Percentiles rank a stretch among this genome's conserved stretches.
phyloP scores from a whole-genome alignment of 2,329 filamentous ascomycete genomes.

The Zymoseptoria ardabiliae region DNA sequence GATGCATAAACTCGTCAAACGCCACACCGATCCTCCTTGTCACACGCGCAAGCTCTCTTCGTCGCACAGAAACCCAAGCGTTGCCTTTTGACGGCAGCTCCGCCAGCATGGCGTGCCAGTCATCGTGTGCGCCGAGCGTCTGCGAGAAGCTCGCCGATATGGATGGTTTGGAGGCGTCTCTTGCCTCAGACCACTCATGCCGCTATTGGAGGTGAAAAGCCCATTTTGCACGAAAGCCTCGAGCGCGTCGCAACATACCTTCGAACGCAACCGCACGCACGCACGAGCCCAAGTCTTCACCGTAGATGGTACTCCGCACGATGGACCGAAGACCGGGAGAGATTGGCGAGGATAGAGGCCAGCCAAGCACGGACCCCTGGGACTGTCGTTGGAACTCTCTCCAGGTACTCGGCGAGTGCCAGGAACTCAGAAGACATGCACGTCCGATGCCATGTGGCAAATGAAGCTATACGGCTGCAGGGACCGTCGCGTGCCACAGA shows the following conservation, averaged over 20 bases:
- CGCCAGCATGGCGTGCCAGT: constrained; percentile 8
- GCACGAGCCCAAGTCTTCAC: too few relatives aligned
- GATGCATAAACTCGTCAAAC: background rate
- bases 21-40: background rate
- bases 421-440: too few relatives aligned
- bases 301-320: too few relatives aligned
- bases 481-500: background rate
- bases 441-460: background rate
- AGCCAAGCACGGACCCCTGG: too few relatives aligned
- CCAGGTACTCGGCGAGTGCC: too few relatives aligned
- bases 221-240: background rate
- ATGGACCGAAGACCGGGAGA: too few relatives aligned
- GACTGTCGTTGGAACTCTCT: too few relatives aligned
- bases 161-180: constrained; percentile 28
- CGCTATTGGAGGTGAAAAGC: constrained; percentile 19
- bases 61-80: background rate
- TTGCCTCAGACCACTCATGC: constrained; percentile 28
- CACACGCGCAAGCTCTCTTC: background rate
- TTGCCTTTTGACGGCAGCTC: background rate
- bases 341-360: too few relatives aligned
- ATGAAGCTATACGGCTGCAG: background rate
- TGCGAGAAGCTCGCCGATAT: constrained; percentile 26
- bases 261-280: too few relatives aligned
- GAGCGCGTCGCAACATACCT: too few relatives aligned
- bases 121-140: constrained; percentile 26